Base-by-base conservation (phyloP, 441 rosid genomes). In the Monsonia emarginata region DNA sequence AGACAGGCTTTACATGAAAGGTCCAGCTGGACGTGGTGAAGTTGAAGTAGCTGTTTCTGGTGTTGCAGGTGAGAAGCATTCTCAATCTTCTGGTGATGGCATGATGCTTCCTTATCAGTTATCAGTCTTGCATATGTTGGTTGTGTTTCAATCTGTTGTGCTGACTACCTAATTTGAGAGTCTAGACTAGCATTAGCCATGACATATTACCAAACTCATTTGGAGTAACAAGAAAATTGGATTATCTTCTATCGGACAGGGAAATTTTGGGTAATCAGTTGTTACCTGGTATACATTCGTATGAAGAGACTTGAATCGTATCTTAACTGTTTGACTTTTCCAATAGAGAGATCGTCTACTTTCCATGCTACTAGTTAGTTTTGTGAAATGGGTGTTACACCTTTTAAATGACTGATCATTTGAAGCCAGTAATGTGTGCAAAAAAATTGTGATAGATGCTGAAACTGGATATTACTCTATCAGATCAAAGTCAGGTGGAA, bases 31-130 rank as follows among this genome's bases (percentile, higher is more conserved):
- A 73, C 87, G 91, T 66, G 99, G 99, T 72, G 96, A 91, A 79
- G 99, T 94, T 69, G 97, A 94, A 84, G 97, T 88, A 44, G 96
- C 99, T 65, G 97, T 94, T 71, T 84, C 99, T 79, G 92, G 97
- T 67, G 91, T 94, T 76, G 76, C 85, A 26, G 96, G 97, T 86
- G 74, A 70, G 74, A 21, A 57, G 71, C 30, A 13, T 71, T 62
- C 48, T 27, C 6, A 61, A 62, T 64, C 24, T 69, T 2, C n/a
- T n/a, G n/a, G 58, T 65, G 58, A 24, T 6, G 8, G 14, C 40
- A 25, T 59, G 36, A 32, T 32, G 8, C 18, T n/a, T 34, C 30
- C n/a, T 61, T 54, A 10, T 69, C 64, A n/a, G 32, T n/a, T n/a
- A n/a, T n/a, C n/a, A n/a, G 40, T 58, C 44, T 46, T 58, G 42